Evolutionary conservation across 164 flowering plant species (phyloP).

Genomic region (Amborella trichopoda): DNA sequence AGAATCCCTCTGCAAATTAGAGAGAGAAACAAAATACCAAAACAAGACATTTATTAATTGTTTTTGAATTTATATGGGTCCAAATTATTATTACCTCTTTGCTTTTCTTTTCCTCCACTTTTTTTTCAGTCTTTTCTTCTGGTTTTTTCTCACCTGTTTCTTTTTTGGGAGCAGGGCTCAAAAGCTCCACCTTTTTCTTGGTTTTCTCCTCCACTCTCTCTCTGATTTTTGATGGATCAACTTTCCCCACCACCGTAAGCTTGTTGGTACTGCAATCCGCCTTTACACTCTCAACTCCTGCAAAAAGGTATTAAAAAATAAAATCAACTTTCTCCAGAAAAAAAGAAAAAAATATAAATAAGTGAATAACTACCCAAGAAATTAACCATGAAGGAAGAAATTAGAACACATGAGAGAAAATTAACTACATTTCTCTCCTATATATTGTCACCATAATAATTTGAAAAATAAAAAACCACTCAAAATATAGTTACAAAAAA

Average conservation of each 20-base stretch:
- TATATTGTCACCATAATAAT: not conserved
- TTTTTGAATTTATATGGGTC: no score
- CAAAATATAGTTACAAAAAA: not conserved
- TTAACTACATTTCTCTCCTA: not conserved
- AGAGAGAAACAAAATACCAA: no score
- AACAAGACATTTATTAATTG: no score
- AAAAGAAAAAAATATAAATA: not conserved
- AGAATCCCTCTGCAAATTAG: no score
- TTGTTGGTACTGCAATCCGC: slow-evolving; percentile 19
- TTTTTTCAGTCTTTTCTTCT: slow-evolving; percentile 4
- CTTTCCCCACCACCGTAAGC: slow-evolving; percentile 29
- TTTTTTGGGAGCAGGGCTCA: slow-evolving; percentile 35
- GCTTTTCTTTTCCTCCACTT: slow-evolving; percentile 9
- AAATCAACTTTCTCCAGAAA: not conserved
- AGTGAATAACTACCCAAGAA: not conserved
- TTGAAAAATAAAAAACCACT: not conserved
- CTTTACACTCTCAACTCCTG: slow-evolving; percentile 36
- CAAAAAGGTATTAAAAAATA: not conserved
- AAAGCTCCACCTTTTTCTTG: slow-evolving; percentile 40
- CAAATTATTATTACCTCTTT: slow-evolving; percentile 14
- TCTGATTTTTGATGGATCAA: slow-evolving; percentile 31
- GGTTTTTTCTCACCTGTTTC: slow-evolving; percentile 13
- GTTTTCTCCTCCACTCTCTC: slow-evolving; percentile 28
- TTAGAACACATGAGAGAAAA: not conserved
- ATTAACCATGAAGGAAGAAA: not conserved